Percentiles rank a stretch among this genome's conserved stretches.
Conservation (phyloP, 2,329 filamentous ascomycete species). For the Colletotrichum sp. region DNA sequence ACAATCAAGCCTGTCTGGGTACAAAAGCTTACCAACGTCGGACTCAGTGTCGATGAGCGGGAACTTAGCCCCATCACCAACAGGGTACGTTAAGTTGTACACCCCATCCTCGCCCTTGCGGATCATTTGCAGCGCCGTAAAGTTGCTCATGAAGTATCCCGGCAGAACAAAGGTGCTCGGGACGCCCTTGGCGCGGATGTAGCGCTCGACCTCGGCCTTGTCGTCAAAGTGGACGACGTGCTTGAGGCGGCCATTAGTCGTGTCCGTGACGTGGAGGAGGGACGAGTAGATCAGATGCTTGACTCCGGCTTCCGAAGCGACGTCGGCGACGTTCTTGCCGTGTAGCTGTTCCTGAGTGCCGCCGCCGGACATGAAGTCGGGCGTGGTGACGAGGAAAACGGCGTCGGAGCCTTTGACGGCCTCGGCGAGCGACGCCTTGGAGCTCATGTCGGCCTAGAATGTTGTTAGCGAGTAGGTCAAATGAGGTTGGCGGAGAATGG, state of each 20-base stretch:
- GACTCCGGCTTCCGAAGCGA: slow-evolving; percentile 33
- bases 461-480: not conserved
- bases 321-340: slow-evolving; percentile 47
- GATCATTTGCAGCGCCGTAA: slow-evolving; percentile 28
- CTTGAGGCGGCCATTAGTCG: slow-evolving; percentile 27
- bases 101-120: slow-evolving; percentile 31
- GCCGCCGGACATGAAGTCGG: slow-evolving; percentile 18
- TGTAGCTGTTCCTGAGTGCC: slow-evolving; percentile 29
- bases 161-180: slow-evolving; percentile 54
- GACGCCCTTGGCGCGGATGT: slow-evolving; percentile 48
- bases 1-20: too few species aligned
- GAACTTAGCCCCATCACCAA: slow-evolving; percentile 30
- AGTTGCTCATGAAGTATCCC: slow-evolving; percentile 58
- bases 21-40: slow-evolving; percentile 34
- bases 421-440: slow-evolving; percentile 34
- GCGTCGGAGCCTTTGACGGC: slow-evolving; percentile 48
- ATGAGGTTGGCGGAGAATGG: not conserved
- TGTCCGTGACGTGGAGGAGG: slow-evolving; percentile 30
- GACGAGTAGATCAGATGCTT: slow-evolving; percentile 38
- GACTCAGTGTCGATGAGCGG: slow-evolving; percentile 35
- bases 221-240: slow-evolving; percentile 47
- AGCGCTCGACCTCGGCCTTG: slow-evolving; percentile 52
- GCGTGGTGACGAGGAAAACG: slow-evolving; percentile 40
- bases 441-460: slow-evolving; percentile 45
- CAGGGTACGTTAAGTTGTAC: slow-evolving; percentile 26